These are phyloP conservation scores for Neurospora sp. DNA, from an alignment of 495 filamentous ascomycete genomes.

Conservation along the genomic window DNA sequence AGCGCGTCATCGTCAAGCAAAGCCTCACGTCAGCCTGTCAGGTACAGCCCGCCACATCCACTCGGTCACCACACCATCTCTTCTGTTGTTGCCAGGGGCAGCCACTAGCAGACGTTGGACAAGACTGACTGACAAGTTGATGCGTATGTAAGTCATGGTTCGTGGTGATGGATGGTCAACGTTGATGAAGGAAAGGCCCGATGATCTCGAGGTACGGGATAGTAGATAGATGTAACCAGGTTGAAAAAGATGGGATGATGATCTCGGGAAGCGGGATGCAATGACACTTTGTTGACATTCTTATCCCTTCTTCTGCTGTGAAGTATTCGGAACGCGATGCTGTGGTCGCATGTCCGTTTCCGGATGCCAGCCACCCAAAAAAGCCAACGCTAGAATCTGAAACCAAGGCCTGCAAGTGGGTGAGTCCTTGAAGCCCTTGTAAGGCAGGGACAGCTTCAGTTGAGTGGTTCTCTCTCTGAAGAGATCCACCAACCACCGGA, in stretches of 20 bases:
- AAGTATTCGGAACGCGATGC: not conserved
- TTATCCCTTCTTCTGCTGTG: not conserved
- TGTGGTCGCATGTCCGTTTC: not conserved
- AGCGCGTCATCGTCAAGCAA: not conserved
- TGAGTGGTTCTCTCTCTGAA: not conserved
- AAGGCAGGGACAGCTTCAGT: not conserved
- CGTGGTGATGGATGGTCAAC: not conserved
- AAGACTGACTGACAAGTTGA: not conserved
- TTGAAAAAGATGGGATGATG: not conserved
- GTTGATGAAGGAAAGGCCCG: not conserved
- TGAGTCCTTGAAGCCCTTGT: not conserved
- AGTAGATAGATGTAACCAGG: not conserved
- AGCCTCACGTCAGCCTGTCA: not conserved
- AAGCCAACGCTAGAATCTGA: not conserved
- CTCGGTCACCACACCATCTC: not conserved
- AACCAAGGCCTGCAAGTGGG: not conserved
- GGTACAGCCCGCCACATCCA: not conserved
- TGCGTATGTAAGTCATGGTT: not conserved
- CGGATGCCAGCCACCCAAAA: not conserved
- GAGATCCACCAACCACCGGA: not conserved
- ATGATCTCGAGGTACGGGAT: not conserved
- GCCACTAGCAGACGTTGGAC: not conserved
- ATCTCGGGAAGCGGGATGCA: not conserved
- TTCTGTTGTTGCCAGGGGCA: not conserved
- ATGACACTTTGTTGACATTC: not conserved